These are phyloP conservation scores for Clarireedia hainanense DNA, from an alignment of 2,329 filamentous ascomycete species.

Conservation along the genomic window DNA sequence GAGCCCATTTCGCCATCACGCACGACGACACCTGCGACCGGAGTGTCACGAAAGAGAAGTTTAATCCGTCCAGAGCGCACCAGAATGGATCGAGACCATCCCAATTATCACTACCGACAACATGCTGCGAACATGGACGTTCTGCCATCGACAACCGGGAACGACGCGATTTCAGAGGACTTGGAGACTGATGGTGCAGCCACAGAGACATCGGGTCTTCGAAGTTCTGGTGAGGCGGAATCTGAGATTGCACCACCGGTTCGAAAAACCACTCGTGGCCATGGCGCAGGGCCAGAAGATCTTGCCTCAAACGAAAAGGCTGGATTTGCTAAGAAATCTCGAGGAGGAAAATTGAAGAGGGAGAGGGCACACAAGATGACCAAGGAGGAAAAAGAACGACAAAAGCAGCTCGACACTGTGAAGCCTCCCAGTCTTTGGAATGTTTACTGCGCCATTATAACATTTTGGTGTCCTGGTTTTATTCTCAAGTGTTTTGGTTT, in stretches of 20 bases:
- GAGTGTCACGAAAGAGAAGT: conserved; percentile 67
- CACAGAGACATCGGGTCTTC: conserved; percentile 26
- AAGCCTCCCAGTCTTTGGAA: conserved; percentile 87
- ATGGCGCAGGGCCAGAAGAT: conserved; percentile 21
- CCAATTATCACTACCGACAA: conserved; percentile 92
- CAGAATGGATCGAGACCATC: conserved; percentile 77
- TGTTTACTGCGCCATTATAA: conserved; percentile 87
- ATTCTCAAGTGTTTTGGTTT: conserved; percentile 80
- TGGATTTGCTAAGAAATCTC: conserved; percentile 24
- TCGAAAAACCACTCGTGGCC: conserved; percentile 16
- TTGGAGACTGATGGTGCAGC: conserved; percentile 44
- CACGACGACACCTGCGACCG: conserved; percentile 26
- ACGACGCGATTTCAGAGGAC: conserved; percentile 80
- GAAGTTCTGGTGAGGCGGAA: conserved; percentile 26
- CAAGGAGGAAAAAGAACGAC: conserved; percentile 50
- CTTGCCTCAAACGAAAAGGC: conserved; percentile 18
- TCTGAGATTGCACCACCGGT: conserved; percentile 23
- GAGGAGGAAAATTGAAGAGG: conserved; percentile 27
- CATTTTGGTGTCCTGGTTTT: conserved; percentile 89
- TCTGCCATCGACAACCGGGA: conserved; percentile 83
- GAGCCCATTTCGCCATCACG: conserved; percentile 32
- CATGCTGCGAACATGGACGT: conserved; percentile 91
- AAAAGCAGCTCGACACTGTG: conserved; percentile 54
- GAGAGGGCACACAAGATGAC: conserved; percentile 55
- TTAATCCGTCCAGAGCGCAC: conserved; percentile 83